Conservation (phyloP, 306 rosid species). For the Casuarina cunninghamiana region DNA sequence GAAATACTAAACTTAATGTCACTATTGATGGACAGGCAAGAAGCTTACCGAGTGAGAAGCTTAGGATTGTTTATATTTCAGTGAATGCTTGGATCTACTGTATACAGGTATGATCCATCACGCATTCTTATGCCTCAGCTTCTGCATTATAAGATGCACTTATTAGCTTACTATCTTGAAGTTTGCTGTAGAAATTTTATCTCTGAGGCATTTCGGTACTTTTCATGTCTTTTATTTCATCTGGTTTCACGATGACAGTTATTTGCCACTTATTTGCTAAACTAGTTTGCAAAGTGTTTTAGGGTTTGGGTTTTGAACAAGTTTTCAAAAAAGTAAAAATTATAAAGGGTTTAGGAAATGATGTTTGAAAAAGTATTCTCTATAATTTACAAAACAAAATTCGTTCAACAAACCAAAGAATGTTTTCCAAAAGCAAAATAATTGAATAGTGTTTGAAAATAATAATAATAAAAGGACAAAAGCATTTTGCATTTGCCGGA, state of each 20-base stretch:
- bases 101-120: slow-evolving; percentile 65
- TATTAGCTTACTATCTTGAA: background rate
- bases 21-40: slow-evolving; percentile 63
- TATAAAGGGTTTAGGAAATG: no score
- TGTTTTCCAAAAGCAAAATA: no score
- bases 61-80: slow-evolving; percentile 64
- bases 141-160: background rate
- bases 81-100: slow-evolving; percentile 63
- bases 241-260: background rate
- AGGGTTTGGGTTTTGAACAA: no score
- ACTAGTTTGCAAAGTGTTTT: no score
- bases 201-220: background rate
- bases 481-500: no score
- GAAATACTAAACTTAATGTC: background rate
- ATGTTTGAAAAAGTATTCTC: no score
- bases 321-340: no score
- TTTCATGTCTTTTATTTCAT: slow-evolving; percentile 1
- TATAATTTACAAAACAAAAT: no score
- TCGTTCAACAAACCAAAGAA: no score
- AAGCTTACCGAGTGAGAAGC: slow-evolving; percentile 85
- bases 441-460: no score
- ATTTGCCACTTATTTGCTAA: background rate
- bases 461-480: no score
- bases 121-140: slow-evolving; percentile 7
- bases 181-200: background rate